phyloP scores from a whole-genome alignment of 1,284 basidiomycete species.

The Melampsora larici-populina region DNA sequence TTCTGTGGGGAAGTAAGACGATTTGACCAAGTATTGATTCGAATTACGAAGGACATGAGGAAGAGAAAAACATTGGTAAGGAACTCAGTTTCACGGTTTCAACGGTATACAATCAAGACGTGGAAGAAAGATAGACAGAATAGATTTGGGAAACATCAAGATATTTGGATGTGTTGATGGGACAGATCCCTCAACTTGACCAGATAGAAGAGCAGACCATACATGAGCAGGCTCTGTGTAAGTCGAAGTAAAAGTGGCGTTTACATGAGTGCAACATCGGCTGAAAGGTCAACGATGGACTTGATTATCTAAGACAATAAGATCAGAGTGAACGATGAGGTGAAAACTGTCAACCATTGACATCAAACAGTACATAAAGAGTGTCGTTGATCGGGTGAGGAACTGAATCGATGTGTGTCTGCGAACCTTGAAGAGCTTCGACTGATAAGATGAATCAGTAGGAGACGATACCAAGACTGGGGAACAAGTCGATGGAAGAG shows the following conservation, averaged over 20 bases:
- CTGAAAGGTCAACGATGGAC: neutral
- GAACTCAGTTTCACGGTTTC: neutral
- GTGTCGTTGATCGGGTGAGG: neutral
- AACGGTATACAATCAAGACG: neutral
- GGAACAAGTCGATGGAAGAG: neutral
- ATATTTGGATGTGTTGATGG: neutral
- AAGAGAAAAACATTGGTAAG: slow-evolving; percentile 7
- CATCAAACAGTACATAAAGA: neutral
- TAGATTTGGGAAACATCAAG: neutral
- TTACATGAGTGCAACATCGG: neutral
- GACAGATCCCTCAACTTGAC: too few relatives aligned
- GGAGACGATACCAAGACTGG: neutral
- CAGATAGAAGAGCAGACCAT: too few relatives aligned
- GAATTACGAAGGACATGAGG: neutral
- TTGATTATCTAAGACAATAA: neutral
- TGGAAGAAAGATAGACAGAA: neutral
- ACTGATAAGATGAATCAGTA: neutral
- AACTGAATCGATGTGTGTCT: neutral
- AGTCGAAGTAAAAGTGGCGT: neutral
- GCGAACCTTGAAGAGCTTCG: neutral
- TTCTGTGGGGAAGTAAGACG: neutral
- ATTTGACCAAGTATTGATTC: neutral
- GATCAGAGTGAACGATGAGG: neutral
- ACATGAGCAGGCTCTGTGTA: too few relatives aligned
- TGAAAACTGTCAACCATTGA: neutral